These are phyloP conservation scores for Gaeumannomyces tritici DNA, from an alignment of 2,329 filamentous ascomycete genomes.

Conservation along the genomic window DNA sequence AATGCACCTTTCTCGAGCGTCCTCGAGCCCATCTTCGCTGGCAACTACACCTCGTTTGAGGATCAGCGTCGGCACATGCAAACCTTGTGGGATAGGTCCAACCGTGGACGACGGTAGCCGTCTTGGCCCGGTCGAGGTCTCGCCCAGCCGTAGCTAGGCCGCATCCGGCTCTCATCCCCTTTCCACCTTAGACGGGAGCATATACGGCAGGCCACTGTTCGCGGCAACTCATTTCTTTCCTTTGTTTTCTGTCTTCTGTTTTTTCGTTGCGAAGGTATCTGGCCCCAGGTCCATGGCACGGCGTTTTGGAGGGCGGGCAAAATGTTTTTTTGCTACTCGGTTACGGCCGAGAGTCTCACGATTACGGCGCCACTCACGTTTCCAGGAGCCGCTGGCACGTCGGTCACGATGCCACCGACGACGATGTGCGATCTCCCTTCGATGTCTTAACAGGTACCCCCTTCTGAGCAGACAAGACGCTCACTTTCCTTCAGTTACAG, in stretches of 20 bases:
- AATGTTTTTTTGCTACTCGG: background rate
- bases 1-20: constrained; percentile 40
- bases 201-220: background rate
- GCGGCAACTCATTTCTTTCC: background rate
- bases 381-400: background rate
- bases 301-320: background rate
- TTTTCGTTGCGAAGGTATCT: background rate
- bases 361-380: background rate
- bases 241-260: background rate
- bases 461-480: background rate
- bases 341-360: background rate
- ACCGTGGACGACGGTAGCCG: constrained; percentile 10
- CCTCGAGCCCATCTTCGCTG: constrained; percentile 62
- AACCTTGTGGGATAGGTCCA: constrained; percentile 32
- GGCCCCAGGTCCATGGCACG: no score
- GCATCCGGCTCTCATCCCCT: background rate
- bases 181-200: constrained; percentile 14
- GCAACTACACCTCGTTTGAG: constrained; percentile 69
- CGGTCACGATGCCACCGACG: background rate
- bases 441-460: background rate
- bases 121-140: background rate
- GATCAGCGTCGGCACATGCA: constrained; percentile 56
- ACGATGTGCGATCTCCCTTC: background rate
- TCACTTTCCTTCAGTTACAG: background rate
- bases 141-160: no score